phyloP scores from a whole-genome alignment of 169 alveolate species.

The Cryptosporidium muris region DNA sequence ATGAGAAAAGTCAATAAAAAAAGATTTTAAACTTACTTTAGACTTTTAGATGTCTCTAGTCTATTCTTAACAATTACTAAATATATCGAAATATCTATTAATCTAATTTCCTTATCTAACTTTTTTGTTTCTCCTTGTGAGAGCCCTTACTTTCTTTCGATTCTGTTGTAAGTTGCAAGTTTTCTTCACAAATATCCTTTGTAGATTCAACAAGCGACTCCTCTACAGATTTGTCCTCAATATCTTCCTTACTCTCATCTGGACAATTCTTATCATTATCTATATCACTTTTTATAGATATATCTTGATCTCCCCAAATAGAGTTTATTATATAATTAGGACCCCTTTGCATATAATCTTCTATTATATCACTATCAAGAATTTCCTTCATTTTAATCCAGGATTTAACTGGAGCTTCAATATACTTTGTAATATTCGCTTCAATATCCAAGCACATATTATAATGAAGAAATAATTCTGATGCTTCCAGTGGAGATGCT shows the following conservation, averaged over 20 bases:
- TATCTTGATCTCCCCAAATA: slow-evolving; percentile 46
- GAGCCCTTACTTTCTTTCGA: no score
- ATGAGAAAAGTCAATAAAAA: no score
- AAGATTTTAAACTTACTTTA: no score
- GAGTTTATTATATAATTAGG: slow-evolving; percentile 19
- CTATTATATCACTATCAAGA: slow-evolving; percentile 37
- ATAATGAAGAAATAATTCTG: slow-evolving; percentile 20
- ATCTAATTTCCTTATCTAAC: no score
- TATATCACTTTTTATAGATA: not conserved
- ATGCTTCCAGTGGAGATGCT: slow-evolving; percentile 28
- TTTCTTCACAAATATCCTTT: not conserved
- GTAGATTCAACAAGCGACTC: not conserved
- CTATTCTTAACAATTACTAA: no score
- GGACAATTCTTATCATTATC: no score
- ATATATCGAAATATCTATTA: no score
- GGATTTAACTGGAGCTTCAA: slow-evolving; percentile 7
- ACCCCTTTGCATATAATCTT: slow-evolving; percentile 11
- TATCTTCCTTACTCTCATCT: not conserved
- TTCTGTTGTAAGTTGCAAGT: no score
- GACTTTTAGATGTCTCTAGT: no score
- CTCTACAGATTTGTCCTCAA: not conserved
- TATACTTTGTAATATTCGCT: not conserved
- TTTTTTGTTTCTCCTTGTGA: no score
- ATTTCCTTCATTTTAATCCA: slow-evolving; percentile 36
- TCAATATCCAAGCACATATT: slow-evolving; percentile 21